phyloP scores from a whole-genome alignment of 768 basidiomycete species.

The Suillus tomentosus region DNA sequence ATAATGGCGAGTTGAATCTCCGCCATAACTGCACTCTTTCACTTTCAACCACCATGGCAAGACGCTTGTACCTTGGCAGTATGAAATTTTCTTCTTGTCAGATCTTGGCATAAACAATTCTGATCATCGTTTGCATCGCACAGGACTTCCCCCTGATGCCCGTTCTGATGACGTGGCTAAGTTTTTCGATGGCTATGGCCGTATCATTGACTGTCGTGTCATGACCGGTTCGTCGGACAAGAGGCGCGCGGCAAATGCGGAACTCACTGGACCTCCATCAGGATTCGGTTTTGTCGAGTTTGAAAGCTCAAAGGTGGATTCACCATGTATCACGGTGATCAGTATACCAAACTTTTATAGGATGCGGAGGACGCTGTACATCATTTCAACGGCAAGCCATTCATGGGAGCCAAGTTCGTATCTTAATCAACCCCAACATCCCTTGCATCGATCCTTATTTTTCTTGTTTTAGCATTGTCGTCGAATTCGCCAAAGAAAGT shows the following conservation, averaged over 20 bases:
- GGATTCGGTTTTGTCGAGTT: constrained; percentile 98
- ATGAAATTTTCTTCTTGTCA: constrained; percentile 29
- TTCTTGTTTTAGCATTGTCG: constrained; percentile 69
- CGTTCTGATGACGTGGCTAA: constrained; percentile 84
- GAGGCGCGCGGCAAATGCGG: constrained; percentile 18
- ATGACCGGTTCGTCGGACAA: constrained; percentile 75
- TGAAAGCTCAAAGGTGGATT: constrained; percentile 70
- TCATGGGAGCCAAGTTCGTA: constrained; percentile 83
- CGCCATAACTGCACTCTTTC: constrained; percentile 29
- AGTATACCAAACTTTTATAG: constrained; percentile 39
- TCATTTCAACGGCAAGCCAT: constrained; percentile 84
- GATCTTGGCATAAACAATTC: constrained; percentile 7
- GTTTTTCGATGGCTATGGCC: constrained; percentile 89
- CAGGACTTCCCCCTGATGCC: constrained; percentile 82
- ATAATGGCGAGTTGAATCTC: constrained; percentile 32
- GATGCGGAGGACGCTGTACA: constrained; percentile 94
- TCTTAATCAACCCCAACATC: background rate
- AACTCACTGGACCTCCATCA: constrained; percentile 34
- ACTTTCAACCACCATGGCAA: constrained; percentile 59
- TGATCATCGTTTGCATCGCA: constrained; percentile 9
- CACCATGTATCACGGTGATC: constrained; percentile 10
- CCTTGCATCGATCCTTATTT: constrained; percentile 4
- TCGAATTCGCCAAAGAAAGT: constrained; percentile 94
- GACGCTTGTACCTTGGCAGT: constrained; percentile 88
- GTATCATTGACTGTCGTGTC: constrained; percentile 87